Evolutionary conservation across 306 rosid genomes (phyloP).

Genomic region (Senna siamea): DNA sequence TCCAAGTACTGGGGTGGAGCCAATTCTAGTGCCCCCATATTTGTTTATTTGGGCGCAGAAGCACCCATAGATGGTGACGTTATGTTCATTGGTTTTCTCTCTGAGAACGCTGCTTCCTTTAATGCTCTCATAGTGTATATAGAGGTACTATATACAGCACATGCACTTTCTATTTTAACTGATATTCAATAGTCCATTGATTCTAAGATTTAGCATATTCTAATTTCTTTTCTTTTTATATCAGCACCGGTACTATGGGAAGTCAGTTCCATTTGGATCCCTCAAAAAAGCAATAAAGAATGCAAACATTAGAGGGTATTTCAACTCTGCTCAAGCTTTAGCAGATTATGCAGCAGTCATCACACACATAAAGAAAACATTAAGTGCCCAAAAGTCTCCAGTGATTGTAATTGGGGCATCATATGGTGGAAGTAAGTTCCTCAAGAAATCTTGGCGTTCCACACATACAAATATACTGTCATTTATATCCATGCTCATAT

Average conservation of each 20-base stretch:
- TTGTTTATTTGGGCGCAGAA: conserved; percentile 69
- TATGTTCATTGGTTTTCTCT: conserved; percentile 48
- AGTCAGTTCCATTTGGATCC: conserved; percentile 65
- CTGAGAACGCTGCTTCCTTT: conserved; percentile 63
- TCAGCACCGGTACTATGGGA: conserved; percentile 74
- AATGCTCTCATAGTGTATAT: conserved; percentile 66
- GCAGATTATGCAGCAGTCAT: conserved; percentile 74
- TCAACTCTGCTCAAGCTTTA: conserved; percentile 72
- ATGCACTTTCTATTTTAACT: not conserved
- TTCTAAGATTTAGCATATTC: not conserved
- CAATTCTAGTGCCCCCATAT: conserved; percentile 54
- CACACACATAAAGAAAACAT: conserved; percentile 53
- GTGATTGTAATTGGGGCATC: conserved; percentile 83
- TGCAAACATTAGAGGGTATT: conserved; percentile 57
- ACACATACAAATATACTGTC: too few relatives aligned
- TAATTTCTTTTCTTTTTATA: not conserved
- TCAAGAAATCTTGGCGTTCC: not conserved
- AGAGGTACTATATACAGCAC: conserved; percentile 52
- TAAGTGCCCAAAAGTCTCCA: conserved; percentile 50
- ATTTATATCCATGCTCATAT: too few relatives aligned
- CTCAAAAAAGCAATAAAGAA: conserved; percentile 54
- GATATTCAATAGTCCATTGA: not conserved
- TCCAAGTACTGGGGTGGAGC: conserved; percentile 65
- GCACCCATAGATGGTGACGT: conserved; percentile 52
- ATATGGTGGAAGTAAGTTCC: conserved; percentile 81